Evolutionary conservation across 2,329 filamentous ascomycete genomes (phyloP).

Genomic region (Trichothecium roseum): DNA sequence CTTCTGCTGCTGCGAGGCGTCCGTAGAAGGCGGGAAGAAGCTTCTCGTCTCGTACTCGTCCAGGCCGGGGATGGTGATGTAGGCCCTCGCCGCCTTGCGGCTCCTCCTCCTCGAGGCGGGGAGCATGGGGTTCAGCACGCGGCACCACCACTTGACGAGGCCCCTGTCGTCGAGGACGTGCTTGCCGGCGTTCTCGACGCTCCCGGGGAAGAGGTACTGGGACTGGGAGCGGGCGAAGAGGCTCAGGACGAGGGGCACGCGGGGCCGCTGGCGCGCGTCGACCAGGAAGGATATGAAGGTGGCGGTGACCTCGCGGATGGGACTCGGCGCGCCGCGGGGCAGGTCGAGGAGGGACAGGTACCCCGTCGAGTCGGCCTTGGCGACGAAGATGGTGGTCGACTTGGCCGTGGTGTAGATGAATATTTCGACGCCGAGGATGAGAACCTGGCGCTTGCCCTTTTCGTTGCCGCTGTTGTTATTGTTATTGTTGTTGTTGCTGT

Average conservation of each 20-base stretch:
- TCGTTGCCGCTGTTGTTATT: too few species aligned
- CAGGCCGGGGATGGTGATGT: slow-evolving; percentile 78
- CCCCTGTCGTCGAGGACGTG: slow-evolving; percentile 87
- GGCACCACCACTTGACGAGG: slow-evolving; percentile 93
- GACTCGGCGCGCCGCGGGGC: slow-evolving; percentile 54
- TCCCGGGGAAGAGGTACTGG: slow-evolving; percentile 92
- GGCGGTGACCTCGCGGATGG: slow-evolving; percentile 62
- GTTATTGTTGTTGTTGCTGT: too few species aligned
- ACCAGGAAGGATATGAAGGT: slow-evolving; percentile 71
- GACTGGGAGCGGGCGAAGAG: slow-evolving; percentile 86
- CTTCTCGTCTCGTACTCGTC: slow-evolving; percentile 71
- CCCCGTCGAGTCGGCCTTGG: slow-evolving; percentile 94
- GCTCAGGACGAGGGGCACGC: slow-evolving; percentile 66
- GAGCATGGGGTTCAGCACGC: slow-evolving; percentile 69
- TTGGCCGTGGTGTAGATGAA: slow-evolving; percentile 74
- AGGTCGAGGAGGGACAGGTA: slow-evolving; percentile 61
- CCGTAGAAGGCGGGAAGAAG: slow-evolving; percentile 52
- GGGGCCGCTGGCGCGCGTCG: slow-evolving; percentile 45
- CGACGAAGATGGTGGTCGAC: slow-evolving; percentile 83
- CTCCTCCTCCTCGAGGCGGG: slow-evolving; percentile 21
- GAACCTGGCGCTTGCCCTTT: slow-evolving; percentile 34
- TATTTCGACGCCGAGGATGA: slow-evolving; percentile 79
- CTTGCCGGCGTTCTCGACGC: slow-evolving; percentile 72
- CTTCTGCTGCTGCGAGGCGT: slow-evolving; percentile 27
- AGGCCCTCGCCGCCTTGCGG: slow-evolving; percentile 49